Evolutionary conservation across 306 rosid species (phyloP).

Genomic region (Inga leiocalycina): DNA sequence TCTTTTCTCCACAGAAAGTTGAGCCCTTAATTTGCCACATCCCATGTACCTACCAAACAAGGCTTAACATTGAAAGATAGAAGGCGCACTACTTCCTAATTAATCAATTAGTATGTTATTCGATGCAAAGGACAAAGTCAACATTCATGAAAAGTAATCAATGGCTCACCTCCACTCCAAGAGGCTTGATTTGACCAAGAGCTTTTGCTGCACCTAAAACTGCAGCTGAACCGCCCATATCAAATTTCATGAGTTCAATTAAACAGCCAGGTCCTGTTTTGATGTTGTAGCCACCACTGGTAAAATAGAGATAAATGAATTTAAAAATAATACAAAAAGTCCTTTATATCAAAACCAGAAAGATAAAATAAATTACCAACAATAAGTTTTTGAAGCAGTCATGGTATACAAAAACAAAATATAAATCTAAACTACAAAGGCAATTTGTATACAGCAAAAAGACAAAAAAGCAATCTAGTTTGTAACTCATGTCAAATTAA

Average conservation of each 20-base stretch:
- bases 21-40: neutral
- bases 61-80: constrained; percentile 21
- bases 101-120: constrained; percentile 5
- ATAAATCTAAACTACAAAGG: neutral
- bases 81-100: neutral
- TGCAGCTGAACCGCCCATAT: constrained; percentile 95
- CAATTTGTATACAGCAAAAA: neutral
- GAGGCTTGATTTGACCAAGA: constrained; percentile 88
- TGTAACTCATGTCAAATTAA: neutral
- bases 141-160: constrained; percentile 22
- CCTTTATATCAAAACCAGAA: neutral
- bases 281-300: constrained; percentile 97
- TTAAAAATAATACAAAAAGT: neutral
- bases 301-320: constrained; percentile 19
- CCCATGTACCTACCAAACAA: constrained; percentile 4
- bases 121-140: constrained; percentile 16
- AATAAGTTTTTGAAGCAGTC: neutral
- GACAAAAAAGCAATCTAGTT: neutral
- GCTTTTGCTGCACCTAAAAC: constrained; percentile 97
- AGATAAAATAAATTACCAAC: neutral
- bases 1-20: neutral
- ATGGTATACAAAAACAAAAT: neutral
- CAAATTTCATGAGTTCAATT: constrained; percentile 86
- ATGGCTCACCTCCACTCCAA: constrained; percentile 83
- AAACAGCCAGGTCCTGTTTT: constrained; percentile 91